Evolutionary conservation across 352 stramenopile genomes (phyloP), one percentile per base, ranked within the genome.

Genomic region (Pythium aphanidermatum): DNA sequence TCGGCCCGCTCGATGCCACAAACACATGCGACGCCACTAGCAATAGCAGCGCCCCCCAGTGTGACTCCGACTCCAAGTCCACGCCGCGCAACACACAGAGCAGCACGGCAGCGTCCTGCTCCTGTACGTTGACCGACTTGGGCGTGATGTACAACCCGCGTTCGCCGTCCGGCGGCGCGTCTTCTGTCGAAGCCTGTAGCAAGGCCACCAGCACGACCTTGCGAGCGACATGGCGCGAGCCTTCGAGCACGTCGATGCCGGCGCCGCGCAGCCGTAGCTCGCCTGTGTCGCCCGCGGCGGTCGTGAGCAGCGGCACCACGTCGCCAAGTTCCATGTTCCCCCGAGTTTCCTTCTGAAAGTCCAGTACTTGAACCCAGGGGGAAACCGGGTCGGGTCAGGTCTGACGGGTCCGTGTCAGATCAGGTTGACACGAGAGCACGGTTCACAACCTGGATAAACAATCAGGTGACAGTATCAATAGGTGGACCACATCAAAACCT

Each of bases 281-380:
- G 36, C 52, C 37, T 14, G 51, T 37, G 35, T 58, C 52, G 0
- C 24, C 56, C 21, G 51, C 35, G 12, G 58, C 38, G n/a, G n/a
- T n/a, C 60, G 74, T 86, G 49, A 68, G 79, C 26, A 89, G 59
- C 72, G 77, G 77, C 53, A 83, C 68, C 10, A 80, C 58, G 34
- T 65, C 61, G 31, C 44, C 52, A 27, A 60, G 29, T 16, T 60
- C 52, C 52, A 60, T 60, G 8, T n/a, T n/a, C n/a, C n/a, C n/a
- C n/a, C n/a, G n/a, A n/a, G n/a, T n/a, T n/a, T n/a, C n/a, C n/a
- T n/a, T n/a, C n/a, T n/a, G n/a, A n/a, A n/a, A n/a, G n/a, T n/a
- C n/a, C n/a, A n/a, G n/a, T n/a, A n/a, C n/a, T n/a, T n/a, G n/a
- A n/a, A n/a, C n/a, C n/a, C n/a, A n/a, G n/a, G n/a, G n/a, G n/a